Evolutionary conservation across 306 rosid genomes (phyloP), one percentile per base, ranked within the genome.

Genomic region (barrel medic (Medicago truncatula)): DNA sequence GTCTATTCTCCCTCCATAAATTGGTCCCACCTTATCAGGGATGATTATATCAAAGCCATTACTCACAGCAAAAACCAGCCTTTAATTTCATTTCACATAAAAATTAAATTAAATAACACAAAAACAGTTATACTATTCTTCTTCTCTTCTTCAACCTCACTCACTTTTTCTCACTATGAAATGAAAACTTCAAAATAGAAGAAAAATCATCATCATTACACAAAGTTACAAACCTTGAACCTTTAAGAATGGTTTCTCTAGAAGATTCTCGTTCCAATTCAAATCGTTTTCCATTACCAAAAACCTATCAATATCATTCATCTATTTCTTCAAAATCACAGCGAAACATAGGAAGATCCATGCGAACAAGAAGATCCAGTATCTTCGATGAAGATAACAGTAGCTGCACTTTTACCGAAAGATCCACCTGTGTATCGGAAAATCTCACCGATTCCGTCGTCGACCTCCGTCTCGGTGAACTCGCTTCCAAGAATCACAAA

Each of bases 391-490:
- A 90, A 8, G 96, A 86, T 50, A 70, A 46, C 21, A 57, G 39
- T 46, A 76, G 54, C 18, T 70, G 34, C 86, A 70, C 57, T 60
- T 81, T 84, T 66, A 82, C 87, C 50, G 75, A 83, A 15, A 80
- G 81, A 70, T 92, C 99, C 40, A 61, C 87, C 0, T 90, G 74
- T 59, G 47, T 87, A 3, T 90, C 98, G 54, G 97, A 96, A 46
- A 89, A 81, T 62, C 71, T 92, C 31, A 87, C 98, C 18, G 98
- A 92, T 56, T 92, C 99, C 4, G 93, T 89, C 80, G 78, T 92
- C 78, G 99, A 95, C 83, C 84, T 92, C 77, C 86, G 91, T 59
- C 97, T 96, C 39, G 93, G 93, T 21, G 99, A 95, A 73, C 92
- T 92, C 8, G 97, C 99, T 1, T 39, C 88, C 1, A 86, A 89